Conservation (phyloP, 2,329 filamentous ascomycete genomes). For the Verticillium zaregamsianum region DNA sequence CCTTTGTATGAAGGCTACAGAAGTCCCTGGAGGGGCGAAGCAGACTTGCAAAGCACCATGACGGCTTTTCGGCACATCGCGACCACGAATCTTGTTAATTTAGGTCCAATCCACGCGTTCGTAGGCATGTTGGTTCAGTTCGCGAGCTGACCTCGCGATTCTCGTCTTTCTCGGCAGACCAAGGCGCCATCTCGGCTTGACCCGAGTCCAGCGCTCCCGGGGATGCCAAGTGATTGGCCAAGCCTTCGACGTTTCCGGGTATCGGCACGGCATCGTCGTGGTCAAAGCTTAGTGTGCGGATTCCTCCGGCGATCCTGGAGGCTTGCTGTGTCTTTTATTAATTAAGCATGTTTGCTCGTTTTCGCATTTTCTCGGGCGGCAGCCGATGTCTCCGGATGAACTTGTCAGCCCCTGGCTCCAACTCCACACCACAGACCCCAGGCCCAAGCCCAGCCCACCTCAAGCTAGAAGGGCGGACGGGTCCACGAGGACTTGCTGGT, state of each 20-base stretch:
- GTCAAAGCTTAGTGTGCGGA: neutral
- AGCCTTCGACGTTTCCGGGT: neutral
- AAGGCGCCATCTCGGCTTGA: neutral
- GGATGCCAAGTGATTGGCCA: neutral
- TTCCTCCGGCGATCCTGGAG: neutral
- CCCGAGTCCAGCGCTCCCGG: neutral
- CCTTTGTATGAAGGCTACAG: neutral
- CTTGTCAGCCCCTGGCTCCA: neutral
- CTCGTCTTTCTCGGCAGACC: neutral
- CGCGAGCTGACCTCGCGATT: neutral
- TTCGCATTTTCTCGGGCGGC: neutral
- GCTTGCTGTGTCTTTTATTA: neutral
- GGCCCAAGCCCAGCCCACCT: neutral
- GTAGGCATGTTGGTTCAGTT: neutral
- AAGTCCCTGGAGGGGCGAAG: neutral
- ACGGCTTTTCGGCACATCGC: neutral
- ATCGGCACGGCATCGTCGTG: neutral
- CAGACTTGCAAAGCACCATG: neutral
- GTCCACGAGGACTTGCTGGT: neutral
- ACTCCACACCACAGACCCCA: neutral
- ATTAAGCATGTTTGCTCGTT: neutral
- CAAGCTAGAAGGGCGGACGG: neutral
- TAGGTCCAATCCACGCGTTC: neutral
- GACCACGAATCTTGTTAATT: neutral
- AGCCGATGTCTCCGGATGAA: neutral